phyloP scores from a whole-genome alignment of 805 yeast genomes.

The Teunomyces cretensis region DNA sequence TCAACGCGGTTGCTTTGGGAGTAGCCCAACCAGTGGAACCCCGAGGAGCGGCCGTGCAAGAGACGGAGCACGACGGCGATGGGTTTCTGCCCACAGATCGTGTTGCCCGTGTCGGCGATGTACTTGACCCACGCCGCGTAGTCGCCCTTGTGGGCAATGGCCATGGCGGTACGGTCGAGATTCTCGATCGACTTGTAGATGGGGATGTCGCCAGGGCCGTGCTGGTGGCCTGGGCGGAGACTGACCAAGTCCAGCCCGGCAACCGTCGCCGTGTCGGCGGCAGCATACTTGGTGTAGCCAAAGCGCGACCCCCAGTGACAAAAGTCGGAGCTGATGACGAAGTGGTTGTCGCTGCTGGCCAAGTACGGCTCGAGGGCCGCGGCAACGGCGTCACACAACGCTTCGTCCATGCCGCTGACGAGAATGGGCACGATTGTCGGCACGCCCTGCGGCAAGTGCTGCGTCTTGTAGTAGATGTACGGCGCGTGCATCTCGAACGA shows the following conservation, averaged over 20 bases:
- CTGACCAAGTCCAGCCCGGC: constrained; percentile 4
- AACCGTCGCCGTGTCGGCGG: constrained; percentile 1
- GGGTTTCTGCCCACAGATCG: constrained; percentile 92
- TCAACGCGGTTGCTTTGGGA: constrained; percentile 66
- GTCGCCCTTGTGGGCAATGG: constrained; percentile 53
- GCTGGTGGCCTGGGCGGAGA: not conserved
- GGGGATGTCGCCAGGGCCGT: constrained; percentile 30
- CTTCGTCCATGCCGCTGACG: constrained; percentile 60
- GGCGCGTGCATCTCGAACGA: constrained; percentile 95
- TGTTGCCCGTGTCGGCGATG: constrained; percentile 71
- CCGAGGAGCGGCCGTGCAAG: constrained; percentile 43
- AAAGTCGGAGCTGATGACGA: constrained; percentile 85
- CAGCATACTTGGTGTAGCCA: constrained; percentile 39
- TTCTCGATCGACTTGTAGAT: constrained; percentile 72
- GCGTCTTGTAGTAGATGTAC: constrained; percentile 52
- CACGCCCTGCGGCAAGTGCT: constrained; percentile 25
- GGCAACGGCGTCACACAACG: constrained; percentile 47
- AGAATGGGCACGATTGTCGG: constrained; percentile 73
- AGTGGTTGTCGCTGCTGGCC: constrained; percentile 55
- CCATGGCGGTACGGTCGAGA: constrained; percentile 73
- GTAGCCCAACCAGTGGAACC: constrained; percentile 74
- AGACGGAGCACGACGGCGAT: constrained; percentile 60
- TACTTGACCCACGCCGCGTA: constrained; percentile 65
- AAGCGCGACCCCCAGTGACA: constrained; percentile 81
- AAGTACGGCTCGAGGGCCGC: constrained; percentile 52